Percentiles rank a stretch among this genome's conserved stretches.
These are phyloP conservation scores for Candida glucosophila DNA, from an alignment of 1,139 yeast genomes.

Conservation along the genomic window DNA sequence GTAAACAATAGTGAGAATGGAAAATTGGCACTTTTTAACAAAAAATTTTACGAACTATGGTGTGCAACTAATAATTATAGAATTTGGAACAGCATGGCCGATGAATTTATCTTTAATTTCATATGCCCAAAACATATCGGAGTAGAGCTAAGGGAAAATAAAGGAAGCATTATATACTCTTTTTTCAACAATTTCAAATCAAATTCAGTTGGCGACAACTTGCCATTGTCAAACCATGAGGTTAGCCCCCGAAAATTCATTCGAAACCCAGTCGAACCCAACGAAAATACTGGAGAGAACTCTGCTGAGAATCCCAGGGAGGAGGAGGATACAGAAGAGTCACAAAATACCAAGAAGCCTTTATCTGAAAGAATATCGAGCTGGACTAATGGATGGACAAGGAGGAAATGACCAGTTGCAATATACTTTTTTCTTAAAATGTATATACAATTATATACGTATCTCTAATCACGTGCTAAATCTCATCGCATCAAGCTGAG, in stretches of 20 bases:
- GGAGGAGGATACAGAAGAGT: background rate
- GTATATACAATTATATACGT: too few species aligned
- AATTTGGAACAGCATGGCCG: constrained; percentile 67
- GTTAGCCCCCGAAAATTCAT: too few species aligned
- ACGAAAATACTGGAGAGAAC: constrained; percentile 1
- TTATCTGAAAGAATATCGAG: constrained; percentile 5
- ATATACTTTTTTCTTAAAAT: too few species aligned
- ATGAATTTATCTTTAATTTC: constrained; percentile 82
- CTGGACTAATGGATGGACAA: constrained; percentile 11
- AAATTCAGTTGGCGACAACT: too few species aligned
- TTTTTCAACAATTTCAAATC: constrained; percentile 21
- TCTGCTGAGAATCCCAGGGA: constrained; percentile 3
- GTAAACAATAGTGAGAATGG: constrained; percentile 16
- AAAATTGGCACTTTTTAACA: constrained; percentile 35
- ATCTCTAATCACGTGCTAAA: too few species aligned
- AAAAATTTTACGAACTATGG: constrained; percentile 58
- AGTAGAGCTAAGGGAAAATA: constrained; percentile 12
- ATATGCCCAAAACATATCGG: constrained; percentile 71
- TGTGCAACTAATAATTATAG: constrained; percentile 54
- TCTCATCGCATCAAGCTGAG: too few species aligned
- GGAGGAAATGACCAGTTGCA: constrained; percentile 7
- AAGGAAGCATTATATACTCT: constrained; percentile 13
- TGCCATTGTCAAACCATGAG: too few species aligned
- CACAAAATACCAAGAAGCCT: too few species aligned
- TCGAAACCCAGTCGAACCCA: too few species aligned